Evolutionary conservation across 2,329 filamentous ascomycete species (phyloP), one percentile per base, ranked within the genome.

Genomic region (Arthrobotrys sphaeroides): DNA sequence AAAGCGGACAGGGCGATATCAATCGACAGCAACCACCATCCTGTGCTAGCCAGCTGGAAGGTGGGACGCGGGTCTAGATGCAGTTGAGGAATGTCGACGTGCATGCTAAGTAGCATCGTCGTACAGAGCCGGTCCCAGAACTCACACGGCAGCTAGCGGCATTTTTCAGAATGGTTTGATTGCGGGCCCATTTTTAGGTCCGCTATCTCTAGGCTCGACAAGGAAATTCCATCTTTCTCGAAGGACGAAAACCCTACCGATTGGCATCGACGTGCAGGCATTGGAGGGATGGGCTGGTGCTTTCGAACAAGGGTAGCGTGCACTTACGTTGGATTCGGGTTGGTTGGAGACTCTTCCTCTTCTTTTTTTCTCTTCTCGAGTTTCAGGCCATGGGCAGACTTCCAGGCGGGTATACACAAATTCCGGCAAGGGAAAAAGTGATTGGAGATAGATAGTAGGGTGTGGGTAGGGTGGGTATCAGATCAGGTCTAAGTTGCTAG

Each of bases 61-160:
- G 60, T 65, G 68, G 43, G 43, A 53, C 51, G 28, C 61, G 45
- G 70, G 72, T 75, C 72, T 75, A 69, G 72, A 75, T 75, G 72
- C 72, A 57, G 57, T 75, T 69, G 26, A 75, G 72, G 72, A 75
- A 75, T 75, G 72, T 75, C 64, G 64, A 65, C 64, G 64, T 75
- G 72, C 72, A 73, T 57, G 47, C 43, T 22, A 57, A 33, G 57
- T 60, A 28, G 42, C 57, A 24, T 51, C 64, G 70, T 74, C 55
- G 57, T 61, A 75, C 72, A 65, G 72, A 49, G 43, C 60, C 38
- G 49, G 67, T 59, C 59, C 49, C 68, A 51, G 53, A 61, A 62
- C 38, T 61, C 40, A 36, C 51, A 51, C 36, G 36, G 24, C 42
- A 51, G 49, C 62, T 49, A 69, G 64, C 72, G 55, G 72, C 64